Base-by-base conservation (phyloP, 2,329 filamentous ascomycete genomes). In the Dryadomyces sulphureus region DNA sequence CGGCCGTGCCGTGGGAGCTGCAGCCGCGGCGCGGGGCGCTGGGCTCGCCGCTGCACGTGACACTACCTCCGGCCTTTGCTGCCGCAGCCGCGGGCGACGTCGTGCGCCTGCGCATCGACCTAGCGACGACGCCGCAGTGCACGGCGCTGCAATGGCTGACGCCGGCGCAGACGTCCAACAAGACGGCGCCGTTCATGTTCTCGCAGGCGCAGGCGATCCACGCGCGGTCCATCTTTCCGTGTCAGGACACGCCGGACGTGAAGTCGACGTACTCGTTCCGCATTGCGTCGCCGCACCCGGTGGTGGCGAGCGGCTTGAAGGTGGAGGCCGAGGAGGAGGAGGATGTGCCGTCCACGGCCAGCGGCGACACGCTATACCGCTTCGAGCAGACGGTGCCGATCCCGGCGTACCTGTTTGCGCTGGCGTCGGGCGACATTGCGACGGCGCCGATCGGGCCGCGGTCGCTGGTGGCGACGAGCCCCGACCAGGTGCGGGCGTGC, bases 141-240 rank as follows among this genome's bases (percentile, higher is more conserved):
- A 94, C 89, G 11, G 90, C 90, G 9, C 70, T 98, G 51, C 90
- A 96, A 65, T 98, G 92, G 90, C 74, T 98, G 62, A 89, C 84
- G 0, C 87, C 88, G 2, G 83, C 82, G 27, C 92, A 96, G 67
- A 96, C 92, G 1, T 87, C 85, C 48, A 95, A 94, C 73, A 89
- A 88, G 68, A 92, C 88, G 64, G 84, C 93, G 54, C 90, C 90
- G 1, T 96, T 95, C 65, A 90, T 96, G 80, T 96, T 96, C 68
- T 93, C 86, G 39, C 92, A 96, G 68, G 94, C 89, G 62, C 90
- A 98, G 69, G 89, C 90, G 45, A 96, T 95, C 57, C 89, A 96
- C 58, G 87, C 86, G 38, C 80, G 92, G 49, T 94, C 88, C 41
- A 76, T 96, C 50, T 94, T 96, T 62, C 92, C 92, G 7, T 96